Conservation (phyloP, 495 filamentous ascomycete species). For the Neurospora pannonica region DNA sequence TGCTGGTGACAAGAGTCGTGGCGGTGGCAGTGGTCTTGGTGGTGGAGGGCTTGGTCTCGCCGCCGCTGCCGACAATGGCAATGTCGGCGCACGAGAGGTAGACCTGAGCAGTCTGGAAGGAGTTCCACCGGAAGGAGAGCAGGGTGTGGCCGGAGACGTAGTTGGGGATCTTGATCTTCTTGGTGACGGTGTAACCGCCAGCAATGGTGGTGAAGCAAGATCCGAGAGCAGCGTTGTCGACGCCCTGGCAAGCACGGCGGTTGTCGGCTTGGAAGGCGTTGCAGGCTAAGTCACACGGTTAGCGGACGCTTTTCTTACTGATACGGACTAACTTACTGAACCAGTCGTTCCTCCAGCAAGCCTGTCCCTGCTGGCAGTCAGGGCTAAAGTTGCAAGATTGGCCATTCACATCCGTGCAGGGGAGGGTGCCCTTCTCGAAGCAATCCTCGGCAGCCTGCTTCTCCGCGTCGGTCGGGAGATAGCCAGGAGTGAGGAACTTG, state of each 20-base stretch:
- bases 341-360: constrained; percentile 48
- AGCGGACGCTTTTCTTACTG: background rate
- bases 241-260: constrained; percentile 37
- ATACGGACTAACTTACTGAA: constrained; percentile 21
- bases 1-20: constrained; percentile 22
- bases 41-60: background rate
- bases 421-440: constrained; percentile 39
- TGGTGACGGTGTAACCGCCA: constrained; percentile 46
- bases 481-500: constrained; percentile 40
- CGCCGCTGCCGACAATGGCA: constrained; percentile 24
- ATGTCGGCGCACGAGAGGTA: constrained; percentile 50
- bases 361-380: constrained; percentile 37
- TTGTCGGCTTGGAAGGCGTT: constrained; percentile 30
- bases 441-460: constrained; percentile 48
- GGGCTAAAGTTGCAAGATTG: constrained; percentile 44
- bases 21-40: background rate
- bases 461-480: constrained; percentile 42
- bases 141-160: constrained; percentile 40
- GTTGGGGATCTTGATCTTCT: constrained; percentile 43
- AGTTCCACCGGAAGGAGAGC: constrained; percentile 48
- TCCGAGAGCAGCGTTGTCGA: constrained; percentile 36
- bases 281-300: constrained; percentile 21
- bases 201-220: constrained; percentile 44
- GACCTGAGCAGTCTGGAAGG: constrained; percentile 46
- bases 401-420: constrained; percentile 43